Evolutionary conservation across 768 basidiomycete genomes (phyloP).

Genomic region (Albatrellus ellisii): DNA sequence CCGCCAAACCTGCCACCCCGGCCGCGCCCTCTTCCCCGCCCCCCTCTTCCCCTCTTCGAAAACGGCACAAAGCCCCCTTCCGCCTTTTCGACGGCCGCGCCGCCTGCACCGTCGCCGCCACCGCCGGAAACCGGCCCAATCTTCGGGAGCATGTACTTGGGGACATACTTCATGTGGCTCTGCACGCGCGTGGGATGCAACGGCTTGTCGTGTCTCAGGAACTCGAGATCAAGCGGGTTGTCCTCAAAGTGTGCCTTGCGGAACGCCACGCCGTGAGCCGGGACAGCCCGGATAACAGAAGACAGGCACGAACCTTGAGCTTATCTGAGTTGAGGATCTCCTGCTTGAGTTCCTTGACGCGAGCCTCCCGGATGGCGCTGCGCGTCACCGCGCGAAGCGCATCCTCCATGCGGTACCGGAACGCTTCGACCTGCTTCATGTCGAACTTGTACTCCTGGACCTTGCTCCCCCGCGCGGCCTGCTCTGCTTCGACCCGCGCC

Average conservation of each 20-base stretch:
- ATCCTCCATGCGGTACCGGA: constrained; percentile 97
- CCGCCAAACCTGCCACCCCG: constrained; percentile 28
- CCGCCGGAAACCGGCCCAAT: constrained; percentile 46
- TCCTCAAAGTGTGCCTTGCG: constrained; percentile 92
- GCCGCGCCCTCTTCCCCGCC: constrained; percentile 39
- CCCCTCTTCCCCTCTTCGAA: constrained; percentile 38
- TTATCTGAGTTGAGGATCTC: constrained; percentile 95
- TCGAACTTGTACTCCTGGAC: constrained; percentile 91
- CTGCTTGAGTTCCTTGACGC: constrained; percentile 84
- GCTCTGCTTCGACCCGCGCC: constrained; percentile 63
- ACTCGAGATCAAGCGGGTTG: constrained; percentile 88
- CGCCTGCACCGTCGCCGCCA: constrained; percentile 13
- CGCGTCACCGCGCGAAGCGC: constrained; percentile 82
- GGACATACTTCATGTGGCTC: constrained; percentile 92
- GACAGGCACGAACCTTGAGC: constrained; percentile 58
- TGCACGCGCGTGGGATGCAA: constrained; percentile 84
- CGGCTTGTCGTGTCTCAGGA: constrained; percentile 87
- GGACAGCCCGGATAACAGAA: neutral
- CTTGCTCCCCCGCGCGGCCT: constrained; percentile 40
- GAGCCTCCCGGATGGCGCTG: constrained; percentile 76
- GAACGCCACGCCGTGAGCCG: constrained; percentile 3
- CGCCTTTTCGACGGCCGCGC: constrained; percentile 18
- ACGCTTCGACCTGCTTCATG: constrained; percentile 92
- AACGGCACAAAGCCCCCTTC: constrained; percentile 57
- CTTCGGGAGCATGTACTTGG: constrained; percentile 81